phyloP scores from a whole-genome alignment of 805 yeast species.

The Candida rishiriensis region DNA sequence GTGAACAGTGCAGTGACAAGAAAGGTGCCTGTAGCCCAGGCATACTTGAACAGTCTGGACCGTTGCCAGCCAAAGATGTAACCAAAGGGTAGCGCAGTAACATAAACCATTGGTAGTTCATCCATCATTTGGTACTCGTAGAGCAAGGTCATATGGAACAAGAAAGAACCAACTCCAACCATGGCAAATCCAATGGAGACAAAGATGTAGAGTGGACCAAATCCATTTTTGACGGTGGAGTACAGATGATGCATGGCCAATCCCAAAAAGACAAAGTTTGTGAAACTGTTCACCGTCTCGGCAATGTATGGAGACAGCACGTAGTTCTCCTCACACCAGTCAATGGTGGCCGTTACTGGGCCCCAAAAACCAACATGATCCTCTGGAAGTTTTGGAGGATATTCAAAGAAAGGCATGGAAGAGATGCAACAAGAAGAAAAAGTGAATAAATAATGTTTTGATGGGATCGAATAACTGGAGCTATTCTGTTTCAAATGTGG shows the following conservation, averaged over 20 bases:
- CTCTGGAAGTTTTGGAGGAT: slow-evolving; percentile 14
- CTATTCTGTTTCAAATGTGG: too few species aligned
- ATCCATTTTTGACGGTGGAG: slow-evolving; percentile 53
- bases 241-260: slow-evolving; percentile 36
- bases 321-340: slow-evolving; percentile 98
- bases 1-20: slow-evolving; percentile 49
- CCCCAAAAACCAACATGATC: slow-evolving; percentile 53
- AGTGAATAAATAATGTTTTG: too few species aligned
- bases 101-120: slow-evolving; percentile 97
- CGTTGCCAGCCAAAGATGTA: slow-evolving; percentile 31
- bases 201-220: slow-evolving; percentile 67
- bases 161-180: slow-evolving; percentile 93
- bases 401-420: slow-evolving; percentile 13
- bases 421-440: too few species aligned
- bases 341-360: slow-evolving; percentile 85
- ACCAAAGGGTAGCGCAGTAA: slow-evolving; percentile 85
- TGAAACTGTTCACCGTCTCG: slow-evolving; percentile 81
- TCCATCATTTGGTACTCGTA: slow-evolving; percentile 90
- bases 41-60: slow-evolving; percentile 10
- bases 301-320: slow-evolving; percentile 83
- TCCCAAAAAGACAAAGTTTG: slow-evolving; percentile 47
- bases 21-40: slow-evolving; percentile 27
- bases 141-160: slow-evolving; percentile 91
- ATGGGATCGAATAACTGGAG: too few species aligned
- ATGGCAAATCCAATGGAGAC: slow-evolving; percentile 76